Evolutionary conservation across 2,329 filamentous ascomycete genomes (phyloP), one percentile per base, ranked within the genome.

Genomic region (Aspergillus terreus): DNA sequence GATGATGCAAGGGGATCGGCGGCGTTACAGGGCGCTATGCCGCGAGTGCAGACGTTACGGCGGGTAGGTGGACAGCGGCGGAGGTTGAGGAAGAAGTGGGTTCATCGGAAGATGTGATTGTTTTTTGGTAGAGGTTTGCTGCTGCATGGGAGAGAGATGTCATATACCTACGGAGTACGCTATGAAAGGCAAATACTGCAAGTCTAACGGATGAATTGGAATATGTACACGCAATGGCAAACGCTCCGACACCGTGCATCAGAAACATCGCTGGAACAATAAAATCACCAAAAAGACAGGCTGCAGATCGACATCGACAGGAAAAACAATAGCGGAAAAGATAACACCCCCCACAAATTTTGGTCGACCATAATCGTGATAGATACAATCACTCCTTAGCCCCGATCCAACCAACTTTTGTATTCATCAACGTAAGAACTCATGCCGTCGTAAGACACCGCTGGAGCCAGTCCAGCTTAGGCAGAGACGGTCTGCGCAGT

Each of bases 401-500:
- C 43, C 46, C 21, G 21, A 46, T 47, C 32, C 45, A 45, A 47
- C 36, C 36, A 50, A 53, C 32, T 55, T 47, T 53, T 49, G 38
- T 19, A 47, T 50, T 33, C 17, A 14, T 51, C 35, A 48, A 53
- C 48, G 46, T 49, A 30, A 47, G 42, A 47, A 49, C 44, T 55
- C 53, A 49, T 58, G 47, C 40, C 52, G 53, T 59, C 56, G 47
- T 59, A 42, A 55, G 47, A 43, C 40, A 53, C 44, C 44, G 41
- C 46, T 25, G 47, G 47, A 56, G 45, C 50, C 52, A 32, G 53
- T 53, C 55, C 52, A 48, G 45, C 52, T 63, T 60, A 71, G 23
- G 69, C 70, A 41, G 60, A 54, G 36, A 68, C 63, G 44, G 60
- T 47, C 44, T 63, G 62, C 51, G 65, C 61, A 12, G 58, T 56